Evolutionary conservation across 2,329 filamentous ascomycete species (phyloP), one percentile per base, ranked within the genome.

Genomic region (Penicillium sp.): DNA sequence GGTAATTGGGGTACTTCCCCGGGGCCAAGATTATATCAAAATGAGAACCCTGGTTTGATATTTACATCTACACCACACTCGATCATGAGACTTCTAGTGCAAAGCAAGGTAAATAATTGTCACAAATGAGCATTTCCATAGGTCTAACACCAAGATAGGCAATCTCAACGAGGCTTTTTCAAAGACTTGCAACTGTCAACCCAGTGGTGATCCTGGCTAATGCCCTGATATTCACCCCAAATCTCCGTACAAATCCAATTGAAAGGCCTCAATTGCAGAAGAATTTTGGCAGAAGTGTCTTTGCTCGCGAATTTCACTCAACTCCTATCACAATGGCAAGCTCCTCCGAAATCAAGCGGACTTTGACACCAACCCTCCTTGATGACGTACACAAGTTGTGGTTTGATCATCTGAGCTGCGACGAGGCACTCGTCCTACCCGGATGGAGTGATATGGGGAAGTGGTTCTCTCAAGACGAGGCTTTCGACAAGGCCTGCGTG

Each of bases 301-400:
- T 29, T 19, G 2, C 5, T 38, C 48, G 48, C 37, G 8, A 2
- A 27, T 54, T 61, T 27, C 54, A 60, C 19, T 54, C 62, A 8
- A 55, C 57, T 5, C 19, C 51, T 21, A 17, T 56, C 19, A 29
- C 5, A n/a, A 66, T 63, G 54, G 31, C 43, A 6, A 48, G n/a
- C 21, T 7, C 31, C 21, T 23, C 52, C 4, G 50, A 50, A 8
- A 37, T 67, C 6, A 65, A 59, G 46, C 54, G 60, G 35, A 59
- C 54, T 10, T 45, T 67, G 21, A 64, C 61, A 25, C 60, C 65
- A 33, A 31, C 55, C 38, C 63, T 67, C 25, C 58, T 67, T 13
- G 43, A 61, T 7, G 51, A 66, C 19, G 56, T 67, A 25, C 62
- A 60, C 25, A 59, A 59, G 33, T 63, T 69, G 52, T 69, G 67